Conservation (phyloP, 768 basidiomycete genomes). For the Pleurotus djamor region DNA sequence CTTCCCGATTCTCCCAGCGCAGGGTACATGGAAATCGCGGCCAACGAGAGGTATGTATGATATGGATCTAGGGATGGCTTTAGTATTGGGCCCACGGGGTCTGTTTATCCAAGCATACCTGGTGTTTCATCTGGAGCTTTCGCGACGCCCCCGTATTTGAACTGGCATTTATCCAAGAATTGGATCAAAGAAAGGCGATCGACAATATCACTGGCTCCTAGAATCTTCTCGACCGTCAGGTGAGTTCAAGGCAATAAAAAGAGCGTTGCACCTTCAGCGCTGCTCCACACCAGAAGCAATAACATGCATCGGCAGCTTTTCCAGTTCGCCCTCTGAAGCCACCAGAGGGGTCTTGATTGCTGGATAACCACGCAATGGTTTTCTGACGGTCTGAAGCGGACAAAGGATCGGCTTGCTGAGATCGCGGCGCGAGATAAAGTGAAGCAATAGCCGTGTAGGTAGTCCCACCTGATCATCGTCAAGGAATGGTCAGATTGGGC, state of each 20-base stretch:
- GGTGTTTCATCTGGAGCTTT: constrained; percentile 81
- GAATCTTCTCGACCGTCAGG: constrained; percentile 47
- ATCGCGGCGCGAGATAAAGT: constrained; percentile 47
- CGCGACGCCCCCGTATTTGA: constrained; percentile 84
- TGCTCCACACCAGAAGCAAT: constrained; percentile 95
- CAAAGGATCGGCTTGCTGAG: constrained; percentile 19
- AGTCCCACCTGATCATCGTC: constrained; percentile 65
- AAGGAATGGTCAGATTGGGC: background rate
- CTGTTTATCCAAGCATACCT: constrained; percentile 42
- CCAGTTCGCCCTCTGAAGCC: constrained; percentile 89
- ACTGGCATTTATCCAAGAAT: constrained; percentile 80
- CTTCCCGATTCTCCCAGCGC: constrained; percentile 30
- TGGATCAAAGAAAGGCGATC: constrained; percentile 49
- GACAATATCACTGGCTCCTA: constrained; percentile 59
- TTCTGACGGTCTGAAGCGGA: constrained; percentile 39
- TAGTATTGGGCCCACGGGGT: background rate
- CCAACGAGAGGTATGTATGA: constrained; percentile 90
- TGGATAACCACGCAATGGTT: constrained; percentile 76
- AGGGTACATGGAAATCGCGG: constrained; percentile 71
- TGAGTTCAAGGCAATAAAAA: background rate
- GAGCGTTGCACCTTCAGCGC: constrained; percentile 58
- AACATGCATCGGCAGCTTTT: constrained; percentile 90
- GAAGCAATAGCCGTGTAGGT: constrained; percentile 91
- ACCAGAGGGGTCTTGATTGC: constrained; percentile 66
- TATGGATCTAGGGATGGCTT: constrained; percentile 72